Conservation (phyloP, 2,329 filamentous ascomycete genomes). For the Trichoderma sp. region DNA sequence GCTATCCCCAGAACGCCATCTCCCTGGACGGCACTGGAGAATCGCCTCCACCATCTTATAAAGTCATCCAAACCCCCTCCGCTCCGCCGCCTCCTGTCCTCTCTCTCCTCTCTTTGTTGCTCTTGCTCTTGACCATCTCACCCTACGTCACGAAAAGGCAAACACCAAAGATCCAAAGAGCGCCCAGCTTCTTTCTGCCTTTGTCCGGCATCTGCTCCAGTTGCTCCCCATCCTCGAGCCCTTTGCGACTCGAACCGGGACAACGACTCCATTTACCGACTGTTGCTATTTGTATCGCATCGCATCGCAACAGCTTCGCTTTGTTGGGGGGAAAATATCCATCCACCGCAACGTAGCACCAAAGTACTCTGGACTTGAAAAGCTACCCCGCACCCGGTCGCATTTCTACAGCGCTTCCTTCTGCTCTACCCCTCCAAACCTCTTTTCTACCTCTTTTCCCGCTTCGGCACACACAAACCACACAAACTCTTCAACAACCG, state of each 20-base stretch:
- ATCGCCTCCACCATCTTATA: constrained; percentile 20
- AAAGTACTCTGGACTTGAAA: constrained; percentile 1
- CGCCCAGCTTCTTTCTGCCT: neutral
- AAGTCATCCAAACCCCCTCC: constrained; percentile 20
- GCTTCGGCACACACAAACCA: neutral
- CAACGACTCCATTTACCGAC: neutral
- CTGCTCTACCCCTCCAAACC: constrained; percentile 11
- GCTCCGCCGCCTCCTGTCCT: neutral
- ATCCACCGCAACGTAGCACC: constrained; percentile 2
- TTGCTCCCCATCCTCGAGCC: neutral
- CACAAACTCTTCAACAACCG: neutral
- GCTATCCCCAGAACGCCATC: constrained; percentile 5
- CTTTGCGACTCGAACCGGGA: constrained; percentile 2
- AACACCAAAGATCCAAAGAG: neutral
- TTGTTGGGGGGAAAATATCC: neutral
- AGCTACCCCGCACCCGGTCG: constrained; percentile 19
- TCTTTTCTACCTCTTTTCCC: neutral
- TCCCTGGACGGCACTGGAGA: constrained; percentile 1
- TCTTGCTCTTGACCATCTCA: neutral
- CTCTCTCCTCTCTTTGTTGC: neutral
- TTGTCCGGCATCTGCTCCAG: neutral
- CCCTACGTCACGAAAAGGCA: neutral
- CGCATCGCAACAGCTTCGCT: neutral
- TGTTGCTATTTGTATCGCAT: neutral
- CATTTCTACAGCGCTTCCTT: constrained; percentile 5